Evolutionary conservation across 306 rosid genomes (phyloP), one percentile per base, ranked within the genome.

Genomic region (Lathyrus tuberosus): DNA sequence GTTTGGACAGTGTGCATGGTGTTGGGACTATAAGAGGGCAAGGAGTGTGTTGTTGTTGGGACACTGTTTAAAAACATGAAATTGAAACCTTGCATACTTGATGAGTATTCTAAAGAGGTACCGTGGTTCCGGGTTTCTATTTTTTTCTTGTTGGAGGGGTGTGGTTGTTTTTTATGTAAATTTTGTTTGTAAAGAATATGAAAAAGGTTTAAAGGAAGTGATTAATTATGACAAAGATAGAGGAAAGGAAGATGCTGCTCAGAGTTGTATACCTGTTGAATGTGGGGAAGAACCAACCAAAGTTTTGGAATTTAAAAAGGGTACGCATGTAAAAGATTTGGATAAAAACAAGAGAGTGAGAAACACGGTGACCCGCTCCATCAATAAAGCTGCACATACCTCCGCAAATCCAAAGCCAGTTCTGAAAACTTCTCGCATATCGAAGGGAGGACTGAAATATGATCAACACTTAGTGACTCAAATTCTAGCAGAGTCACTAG

Each of bases 1-100:
- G 14, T 40, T 69, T 31, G n/a, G 37, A 73, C 83, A 94, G 99
- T 94, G 4, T 79, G 96, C 83, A 86, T 87, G 3, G 86, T 94
- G 40, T 75, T 89, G 88, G 82, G 22, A 62, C 72, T 91, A 86
- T n/a, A n/a, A n/a, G n/a, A n/a, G n/a, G n/a, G n/a, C n/a, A n/a
- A n/a, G n/a, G n/a, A n/a, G n/a, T n/a, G n/a, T n/a, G n/a, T n/a
- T n/a, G n/a, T n/a, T n/a, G n/a, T n/a, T n/a, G n/a, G n/a, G n/a
- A n/a, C n/a, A n/a, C n/a, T n/a, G n/a, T n/a, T n/a, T n/a, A n/a
- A n/a, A n/a, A n/a, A n/a, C n/a, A n/a, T n/a, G n/a, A n/a, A n/a
- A n/a, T n/a, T n/a, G n/a, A n/a, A n/a, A n/a, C n/a, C n/a, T n/a
- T n/a, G n/a, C n/a, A n/a, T n/a, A n/a, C n/a, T n/a, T n/a, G n/a